phyloP scores from a whole-genome alignment of 768 basidiomycete genomes.

The Trametes cingulata region DNA sequence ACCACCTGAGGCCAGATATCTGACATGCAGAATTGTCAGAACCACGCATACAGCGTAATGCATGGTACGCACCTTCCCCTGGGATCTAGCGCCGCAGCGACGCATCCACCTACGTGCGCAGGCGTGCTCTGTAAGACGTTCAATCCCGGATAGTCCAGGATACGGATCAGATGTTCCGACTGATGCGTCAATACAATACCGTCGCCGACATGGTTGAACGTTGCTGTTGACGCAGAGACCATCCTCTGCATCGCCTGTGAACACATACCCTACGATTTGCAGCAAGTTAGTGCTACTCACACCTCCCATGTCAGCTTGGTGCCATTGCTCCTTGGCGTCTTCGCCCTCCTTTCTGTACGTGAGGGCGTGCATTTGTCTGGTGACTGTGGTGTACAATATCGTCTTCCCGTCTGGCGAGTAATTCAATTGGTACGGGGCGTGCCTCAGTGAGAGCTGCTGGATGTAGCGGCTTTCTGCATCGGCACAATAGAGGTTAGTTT shows the following conservation, averaged over 20 bases:
- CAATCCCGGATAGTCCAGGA: constrained; percentile 69
- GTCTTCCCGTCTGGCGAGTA: constrained; percentile 75
- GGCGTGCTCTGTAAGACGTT: constrained; percentile 59
- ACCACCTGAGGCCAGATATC: constrained; percentile 79
- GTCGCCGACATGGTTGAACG: constrained; percentile 77
- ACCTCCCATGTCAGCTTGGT: constrained; percentile 35
- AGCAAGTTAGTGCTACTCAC: constrained; percentile 2
- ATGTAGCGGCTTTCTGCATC: constrained; percentile 64
- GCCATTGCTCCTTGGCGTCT: constrained; percentile 55
- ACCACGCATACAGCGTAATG: not conserved
- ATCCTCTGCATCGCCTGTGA: not conserved
- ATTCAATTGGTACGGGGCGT: constrained; percentile 61
- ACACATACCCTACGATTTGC: not conserved
- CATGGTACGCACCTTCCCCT: constrained; percentile 55
- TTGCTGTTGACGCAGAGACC: constrained; percentile 63
- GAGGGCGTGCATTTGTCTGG: constrained; percentile 62
- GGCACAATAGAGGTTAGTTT: not conserved
- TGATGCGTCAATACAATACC: constrained; percentile 67
- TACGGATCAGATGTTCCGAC: constrained; percentile 63
- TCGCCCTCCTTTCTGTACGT: constrained; percentile 54
- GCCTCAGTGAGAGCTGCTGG: constrained; percentile 61
- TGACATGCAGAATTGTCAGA: constrained; percentile 25
- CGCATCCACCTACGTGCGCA: constrained; percentile 81
- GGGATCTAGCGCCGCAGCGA: constrained; percentile 77
- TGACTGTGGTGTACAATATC: constrained; percentile 61